Base-by-base conservation (phyloP, 75 land plant genomes). In the Picea sitchensis region DNA sequence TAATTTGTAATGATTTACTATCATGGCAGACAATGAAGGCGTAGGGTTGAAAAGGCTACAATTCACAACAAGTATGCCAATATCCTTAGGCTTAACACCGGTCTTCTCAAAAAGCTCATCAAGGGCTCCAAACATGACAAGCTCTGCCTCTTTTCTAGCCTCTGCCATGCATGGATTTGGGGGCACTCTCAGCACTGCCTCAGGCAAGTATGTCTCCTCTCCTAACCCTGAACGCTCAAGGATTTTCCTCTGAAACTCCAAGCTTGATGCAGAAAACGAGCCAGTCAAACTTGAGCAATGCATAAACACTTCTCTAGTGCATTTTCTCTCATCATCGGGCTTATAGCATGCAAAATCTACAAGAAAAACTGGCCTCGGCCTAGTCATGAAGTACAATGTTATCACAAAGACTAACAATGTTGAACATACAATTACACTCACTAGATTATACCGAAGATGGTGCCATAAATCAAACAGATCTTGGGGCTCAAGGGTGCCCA, bases 371-470 rank as follows among this genome's bases (percentile, higher is more conserved):
- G 83, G 56, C n/a, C 92, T 68, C 18, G 92, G 92, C 75, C 86
- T 78, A 26, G 94, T 87, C 86, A 90, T 86, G 78, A 90, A 86
- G 80, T 90, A 92, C 63, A 90, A 81, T 7, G 92, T 88, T 72
- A 74, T 82, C 12, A 79, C 68, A 73, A 92, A 81, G 38, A 86
- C 82, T 58, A 88, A 47, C 63, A 88, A 57, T 61, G 89, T 83
- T 13, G 87, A 59, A 20, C 85, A 90, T 58, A 79, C 79, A 0
- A 90, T 26, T 61, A 84, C 77, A 31, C 82, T 82, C 63, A 88
- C 77, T 3, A 79, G 80, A 61, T 88, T 85, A 23, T 89, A 77
- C 4, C 89, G 76, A 4, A 90, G 88, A 13, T 83, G 82, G 1
- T 44, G 7, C 81, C 81, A 78, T 13, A 83, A 65, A 6, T 23